These are phyloP conservation scores for Phytophthora europaea DNA, from an alignment of 352 stramenopile species.

Conservation along the genomic window DNA sequence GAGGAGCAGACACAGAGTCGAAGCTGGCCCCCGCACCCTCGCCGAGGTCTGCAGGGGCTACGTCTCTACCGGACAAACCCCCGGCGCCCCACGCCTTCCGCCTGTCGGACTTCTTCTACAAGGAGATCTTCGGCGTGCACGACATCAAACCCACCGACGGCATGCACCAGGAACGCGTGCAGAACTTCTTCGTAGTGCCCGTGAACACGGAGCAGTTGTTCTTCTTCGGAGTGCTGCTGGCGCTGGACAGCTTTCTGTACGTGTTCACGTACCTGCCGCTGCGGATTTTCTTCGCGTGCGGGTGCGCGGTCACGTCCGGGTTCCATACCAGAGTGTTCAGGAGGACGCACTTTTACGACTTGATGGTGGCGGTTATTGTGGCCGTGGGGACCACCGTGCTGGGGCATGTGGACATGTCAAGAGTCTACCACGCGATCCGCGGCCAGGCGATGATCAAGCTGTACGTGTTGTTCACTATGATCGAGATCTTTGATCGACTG, in stretches of 20 bases:
- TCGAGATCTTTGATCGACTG: conserved; percentile 98
- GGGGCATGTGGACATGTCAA: conserved; percentile 94
- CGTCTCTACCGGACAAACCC: conserved; percentile 8
- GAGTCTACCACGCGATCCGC: conserved; percentile 99
- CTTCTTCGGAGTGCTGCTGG: conserved; percentile 95
- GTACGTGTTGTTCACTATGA: conserved; percentile 99
- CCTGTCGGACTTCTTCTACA: conserved; percentile 85
- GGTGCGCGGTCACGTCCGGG: conserved; percentile 78
- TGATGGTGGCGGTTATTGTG: conserved; percentile 92
- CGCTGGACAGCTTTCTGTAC: conserved; percentile 98
- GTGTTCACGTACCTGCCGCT: conserved; percentile 97
- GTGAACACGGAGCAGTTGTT: conserved; percentile 90
- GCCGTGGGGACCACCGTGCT: conserved; percentile 80
- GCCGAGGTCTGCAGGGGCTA: conserved; percentile 8
- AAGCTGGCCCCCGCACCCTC: conserved; percentile 7
- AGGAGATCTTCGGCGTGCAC: conserved; percentile 87
- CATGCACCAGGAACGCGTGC: conserved; percentile 81
- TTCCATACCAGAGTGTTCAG: conserved; percentile 83
- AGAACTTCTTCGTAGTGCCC: conserved; percentile 85
- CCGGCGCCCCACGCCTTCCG: conserved; percentile 63
- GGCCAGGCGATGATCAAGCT: conserved; percentile 99
- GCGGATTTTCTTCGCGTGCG: conserved; percentile 85
- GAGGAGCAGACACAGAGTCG: conserved; percentile 16
- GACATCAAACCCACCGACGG: conserved; percentile 83
- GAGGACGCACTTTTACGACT: conserved; percentile 93